These are phyloP conservation scores for Aaosphaeria arxii DNA, from an alignment of 2,329 filamentous ascomycete genomes.

Conservation along the genomic window DNA sequence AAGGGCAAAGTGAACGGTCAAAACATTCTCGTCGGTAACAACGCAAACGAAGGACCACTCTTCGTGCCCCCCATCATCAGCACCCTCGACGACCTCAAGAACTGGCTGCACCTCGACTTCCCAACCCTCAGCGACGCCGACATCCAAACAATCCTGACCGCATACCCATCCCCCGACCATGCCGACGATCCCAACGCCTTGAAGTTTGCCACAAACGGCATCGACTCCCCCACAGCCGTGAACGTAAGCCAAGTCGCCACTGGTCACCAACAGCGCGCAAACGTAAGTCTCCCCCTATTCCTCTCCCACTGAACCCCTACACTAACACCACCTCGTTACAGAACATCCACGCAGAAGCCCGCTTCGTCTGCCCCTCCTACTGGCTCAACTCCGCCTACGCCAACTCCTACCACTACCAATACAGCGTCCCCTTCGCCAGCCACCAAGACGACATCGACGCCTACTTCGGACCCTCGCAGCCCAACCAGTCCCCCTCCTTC, in stretches of 20 bases:
- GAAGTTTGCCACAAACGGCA: conserved; percentile 29
- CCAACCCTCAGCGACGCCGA: conserved; percentile 26
- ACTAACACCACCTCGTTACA: background rate
- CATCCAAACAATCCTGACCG: conserved; percentile 37
- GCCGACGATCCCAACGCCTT: conserved; percentile 4
- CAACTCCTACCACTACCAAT: conserved; percentile 18
- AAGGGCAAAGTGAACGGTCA: conserved; percentile 38
- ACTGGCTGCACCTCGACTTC: conserved; percentile 46
- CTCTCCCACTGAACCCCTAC: background rate
- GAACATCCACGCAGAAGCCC: conserved; percentile 55
- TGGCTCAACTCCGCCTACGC: conserved; percentile 52
- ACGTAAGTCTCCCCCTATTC: conserved; percentile 1
- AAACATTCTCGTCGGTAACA: conserved; percentile 40
- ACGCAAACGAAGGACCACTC: conserved; percentile 49
- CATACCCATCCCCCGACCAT: conserved; percentile 32
- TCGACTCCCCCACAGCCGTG: conserved; percentile 44
- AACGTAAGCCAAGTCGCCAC: conserved; percentile 49
- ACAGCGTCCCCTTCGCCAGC: conserved; percentile 14
- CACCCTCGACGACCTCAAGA: conserved; percentile 39
- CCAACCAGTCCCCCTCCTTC: conserved; percentile 9
- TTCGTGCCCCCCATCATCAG: conserved; percentile 46
- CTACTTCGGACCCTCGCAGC: conserved; percentile 16
- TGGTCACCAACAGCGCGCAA: conserved; percentile 55
- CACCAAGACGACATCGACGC: conserved; percentile 14
- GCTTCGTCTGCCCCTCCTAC: conserved; percentile 56